phyloP scores from a whole-genome alignment of 805 yeast genomes.

The Teunomyces cretensis region DNA sequence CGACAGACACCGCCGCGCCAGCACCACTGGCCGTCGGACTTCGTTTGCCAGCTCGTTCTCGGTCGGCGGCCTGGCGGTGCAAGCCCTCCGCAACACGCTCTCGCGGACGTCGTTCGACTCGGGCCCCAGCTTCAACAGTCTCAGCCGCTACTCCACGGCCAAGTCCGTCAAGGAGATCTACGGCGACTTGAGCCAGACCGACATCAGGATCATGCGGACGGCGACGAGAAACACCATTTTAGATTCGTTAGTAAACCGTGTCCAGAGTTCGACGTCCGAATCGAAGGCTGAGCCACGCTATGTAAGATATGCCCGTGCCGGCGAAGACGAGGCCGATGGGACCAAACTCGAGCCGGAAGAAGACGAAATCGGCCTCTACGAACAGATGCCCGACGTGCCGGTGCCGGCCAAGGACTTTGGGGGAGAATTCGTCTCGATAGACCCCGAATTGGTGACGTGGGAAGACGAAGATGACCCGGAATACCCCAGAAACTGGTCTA shows the following conservation, averaged over 20 bases:
- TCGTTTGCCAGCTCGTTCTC: background rate
- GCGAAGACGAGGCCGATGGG: background rate
- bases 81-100: background rate
- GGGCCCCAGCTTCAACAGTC: background rate
- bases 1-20: no score
- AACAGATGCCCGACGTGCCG: conserved; percentile 18
- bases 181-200: conserved; percentile 25
- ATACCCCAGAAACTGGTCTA: conserved; percentile 36
- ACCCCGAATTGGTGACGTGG: conserved; percentile 41
- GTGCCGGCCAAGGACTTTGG: conserved; percentile 31
- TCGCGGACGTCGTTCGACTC: background rate
- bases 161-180: conserved; percentile 27
- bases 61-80: background rate
- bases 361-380: conserved; percentile 14
- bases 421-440: conserved; percentile 29
- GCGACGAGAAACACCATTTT: conserved; percentile 29
- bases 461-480: conserved; percentile 30
- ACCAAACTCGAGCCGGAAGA: conserved; percentile 4
- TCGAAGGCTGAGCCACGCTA: conserved; percentile 2
- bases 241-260: conserved; percentile 6
- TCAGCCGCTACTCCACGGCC: conserved; percentile 1
- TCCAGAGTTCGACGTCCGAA: conserved; percentile 3
- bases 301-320: background rate
- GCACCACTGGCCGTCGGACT: background rate
- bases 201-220: conserved; percentile 27